Conservation (phyloP, 805 yeast genomes). For the Monosporozyma unispora region DNA sequence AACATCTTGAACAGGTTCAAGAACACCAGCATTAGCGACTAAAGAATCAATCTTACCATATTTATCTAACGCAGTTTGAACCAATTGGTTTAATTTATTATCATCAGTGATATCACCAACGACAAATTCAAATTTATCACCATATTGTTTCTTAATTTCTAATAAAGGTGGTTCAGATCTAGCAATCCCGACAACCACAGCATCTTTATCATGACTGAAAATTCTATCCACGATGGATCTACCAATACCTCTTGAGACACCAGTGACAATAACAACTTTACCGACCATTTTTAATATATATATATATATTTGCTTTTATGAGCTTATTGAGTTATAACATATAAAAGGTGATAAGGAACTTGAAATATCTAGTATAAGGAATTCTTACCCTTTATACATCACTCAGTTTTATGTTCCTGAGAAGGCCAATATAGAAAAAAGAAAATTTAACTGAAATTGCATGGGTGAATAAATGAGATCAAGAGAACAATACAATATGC, state of each 20-base stretch:
- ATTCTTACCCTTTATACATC: too few relatives aligned
- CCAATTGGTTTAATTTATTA: conserved; percentile 26
- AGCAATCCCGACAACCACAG: conserved; percentile 58
- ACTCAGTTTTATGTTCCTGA: too few relatives aligned
- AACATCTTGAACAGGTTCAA: conserved; percentile 65
- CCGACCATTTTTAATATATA: conserved; percentile 31
- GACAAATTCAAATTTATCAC: conserved; percentile 43
- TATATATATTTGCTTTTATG: too few relatives aligned
- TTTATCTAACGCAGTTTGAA: conserved; percentile 38
- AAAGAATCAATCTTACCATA: conserved; percentile 58
- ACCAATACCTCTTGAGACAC: conserved; percentile 75
- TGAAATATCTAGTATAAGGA: too few relatives aligned
- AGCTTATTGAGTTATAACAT: background rate
- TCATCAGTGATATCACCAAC: conserved; percentile 54
- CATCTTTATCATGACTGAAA: conserved; percentile 29
- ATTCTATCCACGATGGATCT: conserved; percentile 56
- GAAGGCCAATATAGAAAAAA: too few relatives aligned
- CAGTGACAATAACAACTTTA: conserved; percentile 43
- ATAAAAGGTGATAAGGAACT: too few relatives aligned
- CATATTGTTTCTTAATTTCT: conserved; percentile 37
- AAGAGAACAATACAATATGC: background rate
- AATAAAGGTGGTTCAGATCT: conserved; percentile 47
- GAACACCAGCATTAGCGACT: conserved; percentile 73
- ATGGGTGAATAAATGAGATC: too few relatives aligned
- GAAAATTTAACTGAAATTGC: too few relatives aligned